Evolutionary conservation across 805 yeast genomes (phyloP).

Genomic region (Pichia californica): DNA sequence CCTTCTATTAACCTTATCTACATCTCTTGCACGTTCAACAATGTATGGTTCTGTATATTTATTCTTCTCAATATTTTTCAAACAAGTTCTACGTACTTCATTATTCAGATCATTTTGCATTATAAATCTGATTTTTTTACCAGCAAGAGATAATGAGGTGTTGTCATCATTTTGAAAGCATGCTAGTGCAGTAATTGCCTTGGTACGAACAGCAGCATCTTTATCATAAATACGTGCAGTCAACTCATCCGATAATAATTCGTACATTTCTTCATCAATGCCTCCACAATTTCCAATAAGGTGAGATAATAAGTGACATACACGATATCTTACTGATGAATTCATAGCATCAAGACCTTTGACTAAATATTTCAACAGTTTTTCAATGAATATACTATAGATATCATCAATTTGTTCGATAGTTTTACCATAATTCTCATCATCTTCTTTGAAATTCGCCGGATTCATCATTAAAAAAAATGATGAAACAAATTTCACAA

Average conservation of each 20-base stretch:
- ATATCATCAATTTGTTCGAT: constrained; percentile 28
- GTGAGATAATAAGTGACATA: constrained; percentile 67
- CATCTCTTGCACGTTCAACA: constrained; percentile 79
- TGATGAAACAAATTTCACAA: constrained; percentile 59
- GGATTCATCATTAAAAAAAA: constrained; percentile 47
- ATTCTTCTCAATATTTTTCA: constrained; percentile 60
- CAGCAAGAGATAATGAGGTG: constrained; percentile 39
- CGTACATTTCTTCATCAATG: constrained; percentile 65
- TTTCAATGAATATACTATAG: constrained; percentile 50
- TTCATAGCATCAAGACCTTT: constrained; percentile 75
- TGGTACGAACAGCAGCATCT: constrained; percentile 74
- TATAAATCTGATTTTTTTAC: constrained; percentile 40
- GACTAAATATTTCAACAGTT: constrained; percentile 58
- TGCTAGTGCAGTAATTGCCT: constrained; percentile 74
- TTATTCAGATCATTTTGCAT: constrained; percentile 76
- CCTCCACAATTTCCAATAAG: constrained; percentile 68
- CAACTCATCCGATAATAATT: constrained; percentile 53
- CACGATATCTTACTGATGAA: constrained; percentile 71
- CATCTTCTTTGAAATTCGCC: constrained; percentile 14
- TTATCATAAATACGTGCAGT: constrained; percentile 62
- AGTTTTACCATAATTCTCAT: constrained; percentile 28
- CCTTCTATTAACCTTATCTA: constrained; percentile 63
- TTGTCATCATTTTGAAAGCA: constrained; percentile 61
- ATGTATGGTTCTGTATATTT: constrained; percentile 47
- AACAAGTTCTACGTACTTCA: constrained; percentile 83